These are phyloP conservation scores for Hymenochaete sp. DNA, from an alignment of 1,284 basidiomycete genomes.

Conservation along the genomic window DNA sequence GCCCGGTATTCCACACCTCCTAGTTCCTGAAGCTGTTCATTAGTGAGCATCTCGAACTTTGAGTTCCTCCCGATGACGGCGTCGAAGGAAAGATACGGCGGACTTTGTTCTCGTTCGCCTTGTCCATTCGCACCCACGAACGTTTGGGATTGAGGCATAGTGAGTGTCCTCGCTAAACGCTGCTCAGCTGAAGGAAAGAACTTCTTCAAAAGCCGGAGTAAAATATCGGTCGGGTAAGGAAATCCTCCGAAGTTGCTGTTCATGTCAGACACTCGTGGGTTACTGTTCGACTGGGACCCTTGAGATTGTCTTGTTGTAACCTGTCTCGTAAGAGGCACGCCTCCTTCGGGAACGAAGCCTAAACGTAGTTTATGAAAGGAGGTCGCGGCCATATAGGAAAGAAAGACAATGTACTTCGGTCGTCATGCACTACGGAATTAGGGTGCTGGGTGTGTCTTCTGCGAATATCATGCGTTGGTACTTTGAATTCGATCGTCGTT, in stretches of 20 bases:
- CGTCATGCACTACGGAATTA: constrained; percentile 13
- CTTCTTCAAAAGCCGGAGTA: constrained; percentile 37
- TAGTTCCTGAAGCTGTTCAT: constrained; percentile 83
- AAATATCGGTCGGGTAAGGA: constrained; percentile 67
- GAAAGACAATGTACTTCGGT: too few relatives aligned
- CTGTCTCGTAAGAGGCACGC: constrained; percentile 9
- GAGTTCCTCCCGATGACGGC: constrained; percentile 84
- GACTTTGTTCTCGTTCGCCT: constrained; percentile 33
- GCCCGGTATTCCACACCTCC: constrained; percentile 95
- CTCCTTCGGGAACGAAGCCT: constrained; percentile 1
- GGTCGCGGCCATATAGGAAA: neutral
- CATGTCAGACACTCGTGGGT: neutral
- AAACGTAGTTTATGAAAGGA: neutral
- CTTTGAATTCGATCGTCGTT: neutral
- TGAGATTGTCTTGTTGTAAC: constrained; percentile 6
- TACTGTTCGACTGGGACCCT: neutral
- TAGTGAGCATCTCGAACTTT: constrained; percentile 70
- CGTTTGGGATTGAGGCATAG: constrained; percentile 66
- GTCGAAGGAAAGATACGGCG: constrained; percentile 83
- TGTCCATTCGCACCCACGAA: constrained; percentile 25
- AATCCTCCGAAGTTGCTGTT: constrained; percentile 75
- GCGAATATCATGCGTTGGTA: constrained; percentile 5
- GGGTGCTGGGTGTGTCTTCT: constrained; percentile 2
- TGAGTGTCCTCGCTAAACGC: constrained; percentile 54
- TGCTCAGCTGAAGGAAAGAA: constrained; percentile 51